A percentile compares a stretch with the other conserved stretches of the same genome.
Conservation (phyloP, 441 rosid genomes). For the Manihot esculenta region DNA sequence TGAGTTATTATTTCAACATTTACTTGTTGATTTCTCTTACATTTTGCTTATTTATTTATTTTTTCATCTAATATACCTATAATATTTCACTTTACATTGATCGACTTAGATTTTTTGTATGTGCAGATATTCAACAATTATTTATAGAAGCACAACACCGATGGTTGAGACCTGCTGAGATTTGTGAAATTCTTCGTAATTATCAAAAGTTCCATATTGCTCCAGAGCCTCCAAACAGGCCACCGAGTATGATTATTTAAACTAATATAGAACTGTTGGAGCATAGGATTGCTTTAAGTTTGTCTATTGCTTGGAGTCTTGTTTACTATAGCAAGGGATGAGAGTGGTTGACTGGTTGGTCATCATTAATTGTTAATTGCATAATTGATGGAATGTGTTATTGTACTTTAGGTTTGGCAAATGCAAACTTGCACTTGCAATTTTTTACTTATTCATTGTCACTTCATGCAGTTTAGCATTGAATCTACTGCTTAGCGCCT, state of each 20-base stretch:
- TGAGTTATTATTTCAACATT: slow-evolving; percentile 1
- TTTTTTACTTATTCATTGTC: background rate
- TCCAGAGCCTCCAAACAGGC: slow-evolving; percentile 74
- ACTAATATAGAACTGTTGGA: background rate
- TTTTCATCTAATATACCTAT: background rate
- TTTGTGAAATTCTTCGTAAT: slow-evolving; percentile 88
- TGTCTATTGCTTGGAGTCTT: background rate
- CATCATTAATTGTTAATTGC: background rate
- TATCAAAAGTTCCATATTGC: slow-evolving; percentile 73
- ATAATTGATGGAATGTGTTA: background rate
- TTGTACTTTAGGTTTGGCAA: background rate
- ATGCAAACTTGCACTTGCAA: background rate
- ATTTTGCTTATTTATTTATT: background rate
- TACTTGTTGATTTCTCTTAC: background rate
- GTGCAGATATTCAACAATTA: slow-evolving; percentile 74
- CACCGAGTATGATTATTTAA: slow-evolving; percentile 62
- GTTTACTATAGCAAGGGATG: background rate
- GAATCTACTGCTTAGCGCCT: background rate
- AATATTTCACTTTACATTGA: background rate
- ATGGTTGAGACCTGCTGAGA: slow-evolving; percentile 97
- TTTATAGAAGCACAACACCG: slow-evolving; percentile 81
- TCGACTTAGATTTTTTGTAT: slow-evolving; percentile 8
- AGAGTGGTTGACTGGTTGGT: background rate
- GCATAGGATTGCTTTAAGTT: background rate
- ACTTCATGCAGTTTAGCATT: background rate